These are phyloP conservation scores for Hansenula lynferdii DNA, from an alignment of 1,139 yeast species.

Conservation along the genomic window DNA sequence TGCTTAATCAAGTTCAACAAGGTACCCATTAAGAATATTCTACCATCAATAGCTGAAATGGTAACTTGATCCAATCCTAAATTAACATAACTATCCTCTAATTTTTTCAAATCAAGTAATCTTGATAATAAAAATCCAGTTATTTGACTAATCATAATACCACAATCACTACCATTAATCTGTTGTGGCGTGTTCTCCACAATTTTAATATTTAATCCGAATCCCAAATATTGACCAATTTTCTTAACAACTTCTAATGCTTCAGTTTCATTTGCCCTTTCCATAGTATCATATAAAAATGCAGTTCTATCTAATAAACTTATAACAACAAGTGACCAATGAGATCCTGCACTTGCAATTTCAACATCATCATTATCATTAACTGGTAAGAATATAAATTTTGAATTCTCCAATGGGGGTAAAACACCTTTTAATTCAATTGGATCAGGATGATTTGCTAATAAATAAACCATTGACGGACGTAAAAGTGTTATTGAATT, in stretches of 20 bases:
- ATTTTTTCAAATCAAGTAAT: constrained; percentile 24
- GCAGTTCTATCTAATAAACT: constrained; percentile 33
- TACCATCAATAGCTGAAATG: constrained; percentile 38
- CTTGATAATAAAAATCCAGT: constrained; percentile 37
- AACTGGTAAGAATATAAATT: constrained; percentile 44
- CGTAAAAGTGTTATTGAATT: constrained; percentile 27
- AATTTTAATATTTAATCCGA: constrained; percentile 18
- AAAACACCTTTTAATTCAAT: constrained; percentile 32
- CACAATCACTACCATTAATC: constrained; percentile 73
- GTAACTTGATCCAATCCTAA: constrained; percentile 29
- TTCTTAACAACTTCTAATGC: constrained; percentile 30
- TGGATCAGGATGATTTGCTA: constrained; percentile 28
- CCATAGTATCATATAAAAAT: constrained; percentile 42
- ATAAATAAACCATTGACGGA: constrained; percentile 36
- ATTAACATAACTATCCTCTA: constrained; percentile 23
- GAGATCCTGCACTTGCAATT: constrained; percentile 46
- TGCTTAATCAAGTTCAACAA: constrained; percentile 1
- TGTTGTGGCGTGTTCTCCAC: constrained; percentile 62
- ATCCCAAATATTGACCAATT: constrained; percentile 27
- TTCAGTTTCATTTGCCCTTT: constrained; percentile 34
- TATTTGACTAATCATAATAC: constrained; percentile 43
- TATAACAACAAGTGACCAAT: constrained; percentile 50
- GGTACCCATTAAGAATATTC: constrained; percentile 36
- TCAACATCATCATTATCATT: constrained; percentile 47
- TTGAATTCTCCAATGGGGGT: constrained; percentile 36